Evolutionary conservation across 805 yeast species (phyloP).

Genomic region (Ogataea trehaloabstinens): DNA sequence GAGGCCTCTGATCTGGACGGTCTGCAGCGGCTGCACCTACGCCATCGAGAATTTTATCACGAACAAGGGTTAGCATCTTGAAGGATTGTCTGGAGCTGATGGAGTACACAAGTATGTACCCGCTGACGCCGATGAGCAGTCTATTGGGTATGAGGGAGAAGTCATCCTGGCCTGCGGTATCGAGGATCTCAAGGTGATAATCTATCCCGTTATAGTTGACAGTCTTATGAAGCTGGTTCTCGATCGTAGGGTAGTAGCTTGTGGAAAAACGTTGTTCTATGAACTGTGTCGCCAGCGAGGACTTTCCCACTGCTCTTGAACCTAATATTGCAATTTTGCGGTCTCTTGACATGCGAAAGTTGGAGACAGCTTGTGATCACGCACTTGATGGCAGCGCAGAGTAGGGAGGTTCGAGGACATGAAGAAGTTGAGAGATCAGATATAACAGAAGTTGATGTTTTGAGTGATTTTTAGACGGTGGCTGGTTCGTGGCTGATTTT

Average conservation of each 20-base stretch:
- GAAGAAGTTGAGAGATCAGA: too few relatives aligned
- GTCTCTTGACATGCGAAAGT: slow-evolving; percentile 38
- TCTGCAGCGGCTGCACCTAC: slow-evolving; percentile 44
- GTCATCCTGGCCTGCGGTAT: slow-evolving; percentile 94
- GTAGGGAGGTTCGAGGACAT: background rate
- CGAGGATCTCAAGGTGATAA: slow-evolving; percentile 79
- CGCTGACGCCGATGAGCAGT: slow-evolving; percentile 78
- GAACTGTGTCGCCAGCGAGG: slow-evolving; percentile 79
- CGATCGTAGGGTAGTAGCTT: slow-evolving; percentile 79
- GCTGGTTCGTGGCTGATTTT: too few relatives aligned
- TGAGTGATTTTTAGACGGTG: too few relatives aligned
- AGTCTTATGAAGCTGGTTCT: slow-evolving; percentile 74
- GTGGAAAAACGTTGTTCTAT: slow-evolving; percentile 84
- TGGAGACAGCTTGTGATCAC: background rate
- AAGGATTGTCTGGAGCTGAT: slow-evolving; percentile 77
- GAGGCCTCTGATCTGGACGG: slow-evolving; percentile 43
- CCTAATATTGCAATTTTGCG: slow-evolving; percentile 86
- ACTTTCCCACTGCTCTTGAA: slow-evolving; percentile 83
- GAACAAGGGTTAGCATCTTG: slow-evolving; percentile 68
- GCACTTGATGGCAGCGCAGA: too few relatives aligned
- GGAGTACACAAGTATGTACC: slow-evolving; percentile 77
- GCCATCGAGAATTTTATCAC: slow-evolving; percentile 80
- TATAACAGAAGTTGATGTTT: too few relatives aligned
- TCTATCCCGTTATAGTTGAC: slow-evolving; percentile 69
- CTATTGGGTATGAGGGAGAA: slow-evolving; percentile 77